Percentiles rank a stretch among this genome's conserved stretches.
phyloP scores from a whole-genome alignment of 1,284 basidiomycete genomes.

The Ceratobasidium sp. region DNA sequence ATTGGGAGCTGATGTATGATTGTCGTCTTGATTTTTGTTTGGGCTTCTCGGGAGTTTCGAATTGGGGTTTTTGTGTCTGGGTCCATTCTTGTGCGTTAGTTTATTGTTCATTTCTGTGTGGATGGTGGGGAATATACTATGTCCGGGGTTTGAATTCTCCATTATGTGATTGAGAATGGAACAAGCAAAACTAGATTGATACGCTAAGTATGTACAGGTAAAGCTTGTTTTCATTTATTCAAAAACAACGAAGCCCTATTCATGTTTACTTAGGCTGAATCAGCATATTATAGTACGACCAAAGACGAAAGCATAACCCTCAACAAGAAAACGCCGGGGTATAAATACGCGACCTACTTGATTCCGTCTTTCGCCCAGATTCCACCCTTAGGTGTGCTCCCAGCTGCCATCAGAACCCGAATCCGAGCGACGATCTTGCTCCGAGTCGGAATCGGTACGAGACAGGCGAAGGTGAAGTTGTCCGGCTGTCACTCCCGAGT shows the following conservation, averaged over 20 bases:
- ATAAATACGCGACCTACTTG: conserved; percentile 25
- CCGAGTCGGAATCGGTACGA: conserved; percentile 36
- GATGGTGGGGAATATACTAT: conserved; percentile 36
- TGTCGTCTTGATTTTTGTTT: conserved; percentile 16
- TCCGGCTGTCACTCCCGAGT: conserved; percentile 22
- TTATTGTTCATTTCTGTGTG: conserved; percentile 22
- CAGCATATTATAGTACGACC: conserved; percentile 13
- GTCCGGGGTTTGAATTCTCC: conserved; percentile 4
- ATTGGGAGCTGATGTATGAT: conserved; percentile 80
- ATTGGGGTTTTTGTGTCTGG: not conserved
- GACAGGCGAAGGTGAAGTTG: conserved; percentile 33
- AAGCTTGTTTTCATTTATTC: not conserved
- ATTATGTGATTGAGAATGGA: not conserved
- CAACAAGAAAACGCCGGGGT: conserved; percentile 18
- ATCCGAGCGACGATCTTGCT: conserved; percentile 31
- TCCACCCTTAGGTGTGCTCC: conserved; percentile 26
- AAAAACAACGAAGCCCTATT: not conserved
- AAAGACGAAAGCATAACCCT: conserved; percentile 15
- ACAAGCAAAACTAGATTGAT: not conserved
- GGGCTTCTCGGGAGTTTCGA: not conserved
- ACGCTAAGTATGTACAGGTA: not conserved
- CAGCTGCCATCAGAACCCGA: conserved; percentile 39
- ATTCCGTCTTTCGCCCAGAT: not conserved
- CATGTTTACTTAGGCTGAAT: conserved; percentile 21
- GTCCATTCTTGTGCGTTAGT: not conserved